Evolutionary conservation across 352 stramenopile genomes (phyloP), one percentile per base, ranked within the genome.

Genomic region (Globisporangium paroecandrum): DNA sequence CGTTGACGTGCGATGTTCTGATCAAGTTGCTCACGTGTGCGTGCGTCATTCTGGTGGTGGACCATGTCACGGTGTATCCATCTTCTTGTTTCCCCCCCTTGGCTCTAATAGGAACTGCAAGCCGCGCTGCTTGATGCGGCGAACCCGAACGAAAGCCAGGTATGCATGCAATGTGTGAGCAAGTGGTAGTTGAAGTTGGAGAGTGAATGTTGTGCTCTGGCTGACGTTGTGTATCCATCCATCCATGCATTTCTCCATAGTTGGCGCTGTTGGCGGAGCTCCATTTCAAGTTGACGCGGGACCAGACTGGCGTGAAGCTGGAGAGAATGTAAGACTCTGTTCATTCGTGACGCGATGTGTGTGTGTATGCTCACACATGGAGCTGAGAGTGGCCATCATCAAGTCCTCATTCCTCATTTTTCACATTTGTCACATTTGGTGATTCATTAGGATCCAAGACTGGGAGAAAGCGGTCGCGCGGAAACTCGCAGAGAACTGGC

Each of bases 401-500:
- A n/a, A 25, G 2, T 10, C 8, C 29, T 56, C 58, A 24, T 38
- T 29, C 25, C 25, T 27, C 25, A 27, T 36, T 34, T 24, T 63
- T 51, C 18, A 12, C 15, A 51, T 51, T 22, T 22, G 18, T 51
- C 43, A 51, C 22, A 22, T 24, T 51, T 51, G 43, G 18, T 24
- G 18, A 24, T 7, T 15, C 20, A 56, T 53, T 60, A 95, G 87
- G 85, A 69, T 91, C 29, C 83, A 93, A 71, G 87, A 94, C 66
- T 95, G 87, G 87, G 85, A 95, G 71, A 83, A 83, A 58, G 78
- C 81, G 3, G 66, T 95, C 57, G 71, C 73, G n/a, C 61, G 86
- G 27, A 95, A 95, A 74, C 66, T 95, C 49, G 69, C 74, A 10
- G 87, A 95, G 22, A 90, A 93, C 67, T 94, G 87, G 85, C 78